These are phyloP conservation scores for Penicillium sp. DNA, from an alignment of 2,329 filamentous ascomycete species.

Conservation along the genomic window DNA sequence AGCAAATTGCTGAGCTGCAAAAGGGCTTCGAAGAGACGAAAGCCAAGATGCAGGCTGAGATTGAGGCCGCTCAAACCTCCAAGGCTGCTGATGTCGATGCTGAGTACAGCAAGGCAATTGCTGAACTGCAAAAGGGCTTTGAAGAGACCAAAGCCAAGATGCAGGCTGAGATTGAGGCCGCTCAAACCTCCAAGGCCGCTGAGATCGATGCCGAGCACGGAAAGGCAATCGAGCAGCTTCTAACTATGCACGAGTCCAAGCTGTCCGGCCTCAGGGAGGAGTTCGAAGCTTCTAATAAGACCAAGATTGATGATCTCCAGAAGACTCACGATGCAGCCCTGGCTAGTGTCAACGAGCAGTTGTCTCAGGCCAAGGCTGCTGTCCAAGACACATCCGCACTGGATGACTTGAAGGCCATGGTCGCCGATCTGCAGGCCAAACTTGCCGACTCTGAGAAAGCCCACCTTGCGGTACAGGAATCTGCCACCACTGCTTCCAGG, in stretches of 20 bases:
- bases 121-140: slow-evolving; percentile 35
- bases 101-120: slow-evolving; percentile 27
- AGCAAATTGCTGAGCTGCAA: slow-evolving; percentile 35
- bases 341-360: slow-evolving; percentile 33
- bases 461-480: slow-evolving; percentile 42
- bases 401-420: slow-evolving; percentile 40
- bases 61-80: slow-evolving; percentile 14
- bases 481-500: slow-evolving; percentile 25
- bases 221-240: slow-evolving; percentile 36
- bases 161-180: slow-evolving; percentile 18
- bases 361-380: slow-evolving; percentile 35
- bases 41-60: slow-evolving; percentile 16
- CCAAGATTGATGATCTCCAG: slow-evolving; percentile 37
- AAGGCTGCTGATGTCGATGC: slow-evolving; percentile 18
- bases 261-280: slow-evolving; percentile 36
- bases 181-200: slow-evolving; percentile 6
- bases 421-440: slow-evolving; percentile 60
- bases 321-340: slow-evolving; percentile 36
- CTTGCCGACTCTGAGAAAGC: slow-evolving; percentile 54
- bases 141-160: slow-evolving; percentile 26
- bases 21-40: slow-evolving; percentile 33
- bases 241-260: slow-evolving; percentile 41
- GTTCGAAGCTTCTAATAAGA: slow-evolving; percentile 35
- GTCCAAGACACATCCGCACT: slow-evolving; percentile 38
- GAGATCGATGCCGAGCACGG: slow-evolving; percentile 26